Conservation (phyloP, 345 rosid species). For the Cardiospermum halicacabum region DNA sequence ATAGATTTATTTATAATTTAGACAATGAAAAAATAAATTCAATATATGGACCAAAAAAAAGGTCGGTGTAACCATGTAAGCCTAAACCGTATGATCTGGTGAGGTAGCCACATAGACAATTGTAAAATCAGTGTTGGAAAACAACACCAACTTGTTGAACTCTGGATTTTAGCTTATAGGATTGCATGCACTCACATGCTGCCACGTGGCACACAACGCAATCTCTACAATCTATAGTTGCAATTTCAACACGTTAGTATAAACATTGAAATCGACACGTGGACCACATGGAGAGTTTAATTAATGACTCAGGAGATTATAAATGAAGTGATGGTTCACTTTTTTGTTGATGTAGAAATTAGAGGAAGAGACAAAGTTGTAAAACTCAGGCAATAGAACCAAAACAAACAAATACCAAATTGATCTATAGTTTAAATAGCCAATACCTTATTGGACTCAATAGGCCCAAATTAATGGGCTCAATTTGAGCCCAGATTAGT, state of each 20-base stretch:
- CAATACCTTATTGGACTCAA: too few species aligned
- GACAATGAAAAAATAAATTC: too few species aligned
- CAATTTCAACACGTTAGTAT: neutral
- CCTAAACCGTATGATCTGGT: too few species aligned
- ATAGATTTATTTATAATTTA: too few species aligned
- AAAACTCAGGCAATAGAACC: neutral
- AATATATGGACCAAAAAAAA: too few species aligned
- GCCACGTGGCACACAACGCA: slow-evolving; percentile 19
- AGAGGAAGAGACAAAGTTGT: neutral
- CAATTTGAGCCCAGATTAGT: too few species aligned
- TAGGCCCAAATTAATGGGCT: too few species aligned
- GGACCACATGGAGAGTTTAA: neutral
- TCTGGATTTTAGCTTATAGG: neutral
- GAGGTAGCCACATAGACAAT: too few species aligned
- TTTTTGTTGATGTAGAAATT: neutral
- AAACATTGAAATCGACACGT: neutral
- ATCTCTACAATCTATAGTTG: slow-evolving; percentile 5
- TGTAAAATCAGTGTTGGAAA: too few species aligned
- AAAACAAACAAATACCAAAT: neutral
- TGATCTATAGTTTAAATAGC: too few species aligned
- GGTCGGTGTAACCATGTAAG: too few species aligned
- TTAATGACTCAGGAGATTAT: neutral
- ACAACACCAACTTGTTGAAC: neutral
- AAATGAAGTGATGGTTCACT: neutral
- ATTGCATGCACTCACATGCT: neutral